Conservation (phyloP, 805 yeast species). For the Candida schatavii region DNA sequence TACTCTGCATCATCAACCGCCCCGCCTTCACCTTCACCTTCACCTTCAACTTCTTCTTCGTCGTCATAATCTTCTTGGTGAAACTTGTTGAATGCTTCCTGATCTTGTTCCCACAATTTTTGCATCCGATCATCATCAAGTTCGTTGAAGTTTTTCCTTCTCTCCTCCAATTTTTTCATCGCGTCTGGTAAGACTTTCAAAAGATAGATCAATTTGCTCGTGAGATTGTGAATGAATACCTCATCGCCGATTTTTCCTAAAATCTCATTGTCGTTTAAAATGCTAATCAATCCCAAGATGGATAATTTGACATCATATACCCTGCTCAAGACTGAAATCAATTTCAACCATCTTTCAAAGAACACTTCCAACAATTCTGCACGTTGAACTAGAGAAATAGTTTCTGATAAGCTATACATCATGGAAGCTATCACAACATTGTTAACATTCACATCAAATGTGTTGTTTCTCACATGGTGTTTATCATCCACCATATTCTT, state of each 20-base stretch:
- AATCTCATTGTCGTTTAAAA: slow-evolving; percentile 21
- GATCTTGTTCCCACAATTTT: slow-evolving; percentile 6
- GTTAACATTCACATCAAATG: slow-evolving; percentile 48
- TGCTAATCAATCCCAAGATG: slow-evolving; percentile 61
- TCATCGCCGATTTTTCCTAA: slow-evolving; percentile 48
- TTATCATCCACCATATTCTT: slow-evolving; percentile 24
- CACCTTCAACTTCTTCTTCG: slow-evolving; percentile 8
- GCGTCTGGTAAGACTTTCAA: slow-evolving; percentile 71
- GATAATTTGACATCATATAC: slow-evolving; percentile 82
- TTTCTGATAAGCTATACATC: slow-evolving; percentile 53
- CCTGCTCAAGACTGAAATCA: slow-evolving; percentile 53
- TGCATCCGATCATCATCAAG: slow-evolving; percentile 14
- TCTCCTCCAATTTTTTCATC: slow-evolving; percentile 58
- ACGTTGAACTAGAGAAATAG: slow-evolving; percentile 49
- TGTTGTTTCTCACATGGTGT: slow-evolving; percentile 26
- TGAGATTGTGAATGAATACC: slow-evolving; percentile 12
- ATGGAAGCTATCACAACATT: slow-evolving; percentile 66
- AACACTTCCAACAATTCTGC: slow-evolving; percentile 44
- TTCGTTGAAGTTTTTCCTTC: slow-evolving; percentile 51
- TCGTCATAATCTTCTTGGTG: slow-evolving; percentile 3
- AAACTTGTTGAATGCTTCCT: slow-evolving; percentile 11
- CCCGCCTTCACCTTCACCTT: slow-evolving; percentile 8
- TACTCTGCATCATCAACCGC: slow-evolving; percentile 22
- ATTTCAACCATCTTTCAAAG: slow-evolving; percentile 65
- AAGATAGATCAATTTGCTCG: slow-evolving; percentile 39